Evolutionary conservation across 1,139 yeast species (phyloP), one percentile per base, ranked within the genome.

Genomic region (Yamadazyma taylorii): DNA sequence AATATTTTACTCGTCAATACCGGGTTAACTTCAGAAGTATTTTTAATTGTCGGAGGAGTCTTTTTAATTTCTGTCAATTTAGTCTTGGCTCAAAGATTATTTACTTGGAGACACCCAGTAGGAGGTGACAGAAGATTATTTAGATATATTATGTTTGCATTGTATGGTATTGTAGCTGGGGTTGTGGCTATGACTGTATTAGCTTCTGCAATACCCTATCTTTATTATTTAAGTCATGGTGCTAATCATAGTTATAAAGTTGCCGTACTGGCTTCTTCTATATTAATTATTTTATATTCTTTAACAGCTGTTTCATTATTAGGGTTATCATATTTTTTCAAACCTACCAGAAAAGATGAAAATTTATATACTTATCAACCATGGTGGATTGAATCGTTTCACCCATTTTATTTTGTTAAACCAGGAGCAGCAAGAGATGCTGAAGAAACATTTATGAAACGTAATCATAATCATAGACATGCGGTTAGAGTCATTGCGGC

Each of bases 21-120:
- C 24, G 74, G 73, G 7, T 48, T 68, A 27, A 51, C 67, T 5
- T 44, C 57, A 38, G 72, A 66, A 48, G 56, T 67, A 21, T 56
- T 69, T 33, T 53, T 63, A 34, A 60, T 69, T 45, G 46, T 67
- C 10, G 62, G 71, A 4, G 46, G 66, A 3, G 55, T 67, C 23
- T 42, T 68, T 22, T 51, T 69, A 33, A 66, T 63, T 2, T 58
- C 73, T 2, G 56, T 61, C 32, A 67, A 69, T 44, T 63, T 69
- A 50, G 60, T 69, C 16, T 53, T 69, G 40, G 73, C 74, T 10
- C 74, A 68, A 48, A 56, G 75, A 43, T 52, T 69, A 24, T 69
- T 69, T 47, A 67, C 73, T 2, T 69, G 74, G 74, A 58, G 75
- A 52, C 75, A 69, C 51, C 75, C 75, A 11, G 74, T 67, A 3